Base-by-base conservation (phyloP, 1,284 basidiomycete genomes). In the Kwoniella shivajii region DNA sequence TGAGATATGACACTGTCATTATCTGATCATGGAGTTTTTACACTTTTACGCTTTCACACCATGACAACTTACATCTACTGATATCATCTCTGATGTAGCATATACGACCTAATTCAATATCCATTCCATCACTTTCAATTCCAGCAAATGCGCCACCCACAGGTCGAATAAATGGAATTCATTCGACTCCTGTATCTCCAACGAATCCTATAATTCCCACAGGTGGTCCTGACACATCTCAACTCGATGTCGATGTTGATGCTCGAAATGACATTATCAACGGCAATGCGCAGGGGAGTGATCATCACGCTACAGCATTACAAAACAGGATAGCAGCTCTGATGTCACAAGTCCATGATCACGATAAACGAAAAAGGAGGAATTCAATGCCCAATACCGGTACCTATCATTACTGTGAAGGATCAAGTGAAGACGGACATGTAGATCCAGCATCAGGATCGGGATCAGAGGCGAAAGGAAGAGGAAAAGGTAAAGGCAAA, bases 131-230 rank as follows among this genome's bases (percentile, higher is more conserved):
- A 9, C 26, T 43, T 3, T 27, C 20, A 6, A 43, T 43, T 10
- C 41, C 24, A 4, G 9, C 41, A 7, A 18, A 24, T 3, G 4
- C 20, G 18, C 38, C 39, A 2, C 30, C 33, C 26, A 43, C 39
- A 34, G 41, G 20, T 33, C 20, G 50, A 24, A 42, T 34, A n/a
- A 30, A 36, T 33, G 50, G 50, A 11, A 33, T 51, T 14, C 50
- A 51, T 14, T 51, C 50, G 10, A 51, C 50, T 0, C 50, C 50
- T 18, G 50, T 51, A 3, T 51, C 50, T n/a, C 50, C 50, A 3
- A 27, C 34, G 6, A 18, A 38, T 26, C 1, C 22, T n/a, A n/a
- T n/a, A n/a, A n/a, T n/a, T n/a, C n/a, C n/a, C n/a, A n/a, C n/a
- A n/a, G n/a, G n/a, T n/a, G n/a, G n/a, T n/a, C n/a, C n/a, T n/a